These are phyloP conservation scores for Umbelopsis isabellina DNA, from an alignment of 192 early-diverging fungal species.

Conservation along the genomic window DNA sequence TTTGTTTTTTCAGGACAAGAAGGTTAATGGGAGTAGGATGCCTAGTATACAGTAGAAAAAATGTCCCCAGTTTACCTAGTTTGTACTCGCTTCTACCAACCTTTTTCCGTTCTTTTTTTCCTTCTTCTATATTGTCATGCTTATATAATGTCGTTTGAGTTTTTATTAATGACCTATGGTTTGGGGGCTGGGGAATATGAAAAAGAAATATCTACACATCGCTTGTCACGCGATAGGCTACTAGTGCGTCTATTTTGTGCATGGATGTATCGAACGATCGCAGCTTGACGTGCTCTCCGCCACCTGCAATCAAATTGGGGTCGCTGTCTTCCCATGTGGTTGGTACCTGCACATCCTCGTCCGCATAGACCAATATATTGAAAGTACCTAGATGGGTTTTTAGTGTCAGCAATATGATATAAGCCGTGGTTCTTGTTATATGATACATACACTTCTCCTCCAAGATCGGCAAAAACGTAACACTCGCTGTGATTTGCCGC, in stretches of 20 bases:
- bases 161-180: neutral
- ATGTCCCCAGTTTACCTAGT: neutral
- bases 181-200: neutral
- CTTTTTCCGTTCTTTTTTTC: no score
- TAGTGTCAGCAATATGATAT: neutral
- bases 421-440: neutral
- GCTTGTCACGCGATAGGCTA: constrained; percentile 65
- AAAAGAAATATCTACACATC: neutral
- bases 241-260: constrained; percentile 85
- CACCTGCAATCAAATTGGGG: constrained; percentile 73
- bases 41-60: neutral
- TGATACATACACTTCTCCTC: constrained; percentile 76
- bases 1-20: constrained; percentile 10
- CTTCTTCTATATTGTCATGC: neutral
- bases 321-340: constrained; percentile 86
- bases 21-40: constrained; percentile 1
- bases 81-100: neutral
- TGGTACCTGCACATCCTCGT: constrained; percentile 84
- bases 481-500: constrained; percentile 88
- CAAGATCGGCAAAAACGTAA: constrained; percentile 88
- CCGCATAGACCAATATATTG: constrained; percentile 88
- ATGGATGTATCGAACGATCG: constrained; percentile 82
- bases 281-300: constrained; percentile 84
- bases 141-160: neutral
- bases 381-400: constrained; percentile 68